phyloP scores from a whole-genome alignment of 2,329 filamentous ascomycete species.

The Penicillium sp. region DNA sequence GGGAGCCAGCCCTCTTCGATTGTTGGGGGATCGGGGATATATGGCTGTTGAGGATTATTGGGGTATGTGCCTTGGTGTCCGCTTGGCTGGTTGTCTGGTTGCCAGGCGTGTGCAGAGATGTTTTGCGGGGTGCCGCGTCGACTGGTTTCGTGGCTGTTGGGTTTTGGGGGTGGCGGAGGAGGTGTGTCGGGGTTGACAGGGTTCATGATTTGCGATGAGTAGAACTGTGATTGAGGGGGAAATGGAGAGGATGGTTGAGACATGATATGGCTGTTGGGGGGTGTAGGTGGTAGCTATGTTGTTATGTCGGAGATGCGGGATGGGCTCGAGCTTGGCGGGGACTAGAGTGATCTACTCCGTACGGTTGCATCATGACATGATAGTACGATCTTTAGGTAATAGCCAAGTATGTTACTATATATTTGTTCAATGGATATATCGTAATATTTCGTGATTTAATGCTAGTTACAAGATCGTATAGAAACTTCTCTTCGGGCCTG shows the following conservation, averaged over 20 bases:
- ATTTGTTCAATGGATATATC: not conserved
- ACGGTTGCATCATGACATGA: not conserved
- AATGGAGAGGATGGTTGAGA: conserved; percentile 26
- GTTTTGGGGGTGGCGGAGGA: conserved; percentile 70
- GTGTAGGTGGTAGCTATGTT: conserved; percentile 8
- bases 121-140: conserved; percentile 62
- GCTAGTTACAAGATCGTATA: not conserved
- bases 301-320: not conserved
- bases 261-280: conserved; percentile 18
- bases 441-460: conserved; percentile 2
- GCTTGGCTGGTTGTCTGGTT: conserved; percentile 18
- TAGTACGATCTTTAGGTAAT: not conserved
- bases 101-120: conserved; percentile 23
- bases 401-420: not conserved
- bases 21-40: conserved; percentile 31
- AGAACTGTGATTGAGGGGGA: conserved; percentile 24
- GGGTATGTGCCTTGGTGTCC: conserved; percentile 9
- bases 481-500: not conserved
- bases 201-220: conserved; percentile 27
- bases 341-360: not conserved
- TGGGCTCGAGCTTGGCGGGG: conserved; percentile 16
- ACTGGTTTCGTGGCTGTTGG: conserved; percentile 65
- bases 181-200: conserved; percentile 52
- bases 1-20: conserved; percentile 72
- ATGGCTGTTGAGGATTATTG: conserved; percentile 9